These are phyloP conservation scores for Silybum marianum DNA, from an alignment of 129 eudicot genomes.

Conservation along the genomic window DNA sequence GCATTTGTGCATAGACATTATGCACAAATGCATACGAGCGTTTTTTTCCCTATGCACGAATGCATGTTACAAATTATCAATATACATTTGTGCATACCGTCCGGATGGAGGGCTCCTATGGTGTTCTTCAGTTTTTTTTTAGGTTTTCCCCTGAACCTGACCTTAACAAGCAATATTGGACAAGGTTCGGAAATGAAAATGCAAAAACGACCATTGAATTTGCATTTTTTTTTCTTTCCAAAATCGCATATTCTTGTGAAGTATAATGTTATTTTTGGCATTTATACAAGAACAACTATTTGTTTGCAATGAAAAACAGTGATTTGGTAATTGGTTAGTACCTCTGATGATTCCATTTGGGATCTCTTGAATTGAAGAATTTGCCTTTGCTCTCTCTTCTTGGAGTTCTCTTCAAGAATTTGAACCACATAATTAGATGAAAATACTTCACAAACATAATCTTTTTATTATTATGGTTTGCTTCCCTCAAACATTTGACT, in stretches of 20 bases:
- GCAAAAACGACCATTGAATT: background rate
- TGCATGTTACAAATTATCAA: too few species aligned
- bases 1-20: too few species aligned
- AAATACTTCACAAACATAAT: background rate
- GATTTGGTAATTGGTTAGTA: conserved; percentile 2
- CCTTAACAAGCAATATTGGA: too few species aligned
- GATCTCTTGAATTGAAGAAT: conserved; percentile 16
- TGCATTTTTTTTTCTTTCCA: background rate
- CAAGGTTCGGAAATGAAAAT: background rate
- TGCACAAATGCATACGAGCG: too few species aligned
- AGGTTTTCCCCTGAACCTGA: too few species aligned
- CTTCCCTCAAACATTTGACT: background rate
- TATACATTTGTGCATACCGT: too few species aligned
- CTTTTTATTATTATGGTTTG: background rate
- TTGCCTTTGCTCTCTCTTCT: conserved; percentile 23
- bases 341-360: conserved; percentile 44
- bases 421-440: conserved; percentile 13
- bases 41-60: too few species aligned
- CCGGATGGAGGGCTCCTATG: too few species aligned
- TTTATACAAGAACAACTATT: background rate
- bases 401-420: conserved; percentile 16
- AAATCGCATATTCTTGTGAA: background rate
- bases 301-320: background rate
- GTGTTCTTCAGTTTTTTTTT: too few species aligned
- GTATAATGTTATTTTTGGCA: background rate